Conservation (phyloP, 805 yeast genomes). For the Komagataella pastoris region DNA sequence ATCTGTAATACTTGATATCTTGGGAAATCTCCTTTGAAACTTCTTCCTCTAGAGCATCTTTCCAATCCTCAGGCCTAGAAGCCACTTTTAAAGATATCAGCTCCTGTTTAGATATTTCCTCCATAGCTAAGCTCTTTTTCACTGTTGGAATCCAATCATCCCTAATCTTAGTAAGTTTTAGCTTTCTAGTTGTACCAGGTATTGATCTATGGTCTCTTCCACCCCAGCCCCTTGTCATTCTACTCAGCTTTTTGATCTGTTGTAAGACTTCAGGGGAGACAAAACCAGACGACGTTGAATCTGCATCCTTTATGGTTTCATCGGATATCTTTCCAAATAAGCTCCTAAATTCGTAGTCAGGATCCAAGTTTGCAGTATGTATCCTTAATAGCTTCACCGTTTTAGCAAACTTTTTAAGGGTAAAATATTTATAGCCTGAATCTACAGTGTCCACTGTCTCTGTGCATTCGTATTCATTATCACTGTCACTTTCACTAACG, state of each 20-base stretch:
- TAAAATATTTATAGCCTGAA: conserved; percentile 24
- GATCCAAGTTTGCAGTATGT: conserved; percentile 44
- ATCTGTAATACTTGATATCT: conserved; percentile 46
- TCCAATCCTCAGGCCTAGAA: conserved; percentile 27
- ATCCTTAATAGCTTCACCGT: conserved; percentile 29
- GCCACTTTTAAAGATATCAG: neutral
- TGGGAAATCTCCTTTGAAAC: conserved; percentile 19
- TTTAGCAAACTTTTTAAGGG: conserved; percentile 27
- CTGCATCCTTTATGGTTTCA: conserved; percentile 63
- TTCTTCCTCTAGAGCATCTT: conserved; percentile 31
- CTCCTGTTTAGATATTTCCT: conserved; percentile 30
- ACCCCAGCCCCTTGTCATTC: conserved; percentile 70
- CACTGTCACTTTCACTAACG: conserved; percentile 14
- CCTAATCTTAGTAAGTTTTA: conserved; percentile 56
- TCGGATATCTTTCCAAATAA: conserved; percentile 61
- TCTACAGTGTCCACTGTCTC: conserved; percentile 10
- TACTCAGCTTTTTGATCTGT: conserved; percentile 44
- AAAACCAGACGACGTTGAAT: conserved; percentile 57
- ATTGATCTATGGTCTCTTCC: conserved; percentile 62
- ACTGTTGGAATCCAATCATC: conserved; percentile 73
- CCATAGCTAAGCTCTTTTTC: conserved; percentile 48
- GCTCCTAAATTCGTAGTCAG: conserved; percentile 59
- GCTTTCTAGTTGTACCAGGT: conserved; percentile 63
- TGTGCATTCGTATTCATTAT: conserved; percentile 20
- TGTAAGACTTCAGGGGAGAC: conserved; percentile 55